Base-by-base conservation (phyloP, 2,329 filamentous ascomycete species). In the Aspergillus melleus region DNA sequence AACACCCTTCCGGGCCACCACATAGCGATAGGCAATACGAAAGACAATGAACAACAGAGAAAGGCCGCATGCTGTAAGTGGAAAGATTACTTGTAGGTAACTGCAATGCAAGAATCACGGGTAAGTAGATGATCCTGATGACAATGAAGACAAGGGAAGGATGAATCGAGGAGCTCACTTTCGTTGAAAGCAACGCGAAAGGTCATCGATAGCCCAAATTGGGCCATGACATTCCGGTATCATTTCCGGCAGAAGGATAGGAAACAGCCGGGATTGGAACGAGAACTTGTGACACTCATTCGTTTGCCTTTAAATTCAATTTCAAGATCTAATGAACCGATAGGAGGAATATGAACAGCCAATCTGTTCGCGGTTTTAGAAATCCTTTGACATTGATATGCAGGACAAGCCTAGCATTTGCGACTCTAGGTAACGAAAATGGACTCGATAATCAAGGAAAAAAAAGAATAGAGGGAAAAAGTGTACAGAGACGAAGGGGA, bases 41-140 rank as follows among this genome's bases (percentile, higher is more conserved):
- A 83, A 72, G 20, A 83, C 67, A 58, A 96, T 84, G 66, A 87
- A 82, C 55, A 90, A 73, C 65, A 93, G 74, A 6, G 95, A 98
- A 26, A 90, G 68, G 63, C 78, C 83, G 75, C 92, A 86, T 59
- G 89, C 82, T 62, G 88, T 78, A 61, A 95, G 80, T 57, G 95
- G 95, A 57, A 98, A 83, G 51, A 96, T 81, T 61, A 91, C 86
- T 76, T 91, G 88, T 56, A 96, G 84, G 75, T 90, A 93, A 75
- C 91, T 94, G 55, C 6, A 39, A 56, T 50, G 19, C 49, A 30
- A 42, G 5, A 9, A 9, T 2, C 3, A 22, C 60, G 42, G 60
- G 52, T 54, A 12, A 20, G 29, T n/a, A 12, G 8, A 6, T 19
- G 36, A 30, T 22, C 36, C 14, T 16, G 10, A 29, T 22, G 20